These are phyloP conservation scores for Solanum pennellii DNA, from an alignment of 257 asterid genomes.

Conservation along the genomic window DNA sequence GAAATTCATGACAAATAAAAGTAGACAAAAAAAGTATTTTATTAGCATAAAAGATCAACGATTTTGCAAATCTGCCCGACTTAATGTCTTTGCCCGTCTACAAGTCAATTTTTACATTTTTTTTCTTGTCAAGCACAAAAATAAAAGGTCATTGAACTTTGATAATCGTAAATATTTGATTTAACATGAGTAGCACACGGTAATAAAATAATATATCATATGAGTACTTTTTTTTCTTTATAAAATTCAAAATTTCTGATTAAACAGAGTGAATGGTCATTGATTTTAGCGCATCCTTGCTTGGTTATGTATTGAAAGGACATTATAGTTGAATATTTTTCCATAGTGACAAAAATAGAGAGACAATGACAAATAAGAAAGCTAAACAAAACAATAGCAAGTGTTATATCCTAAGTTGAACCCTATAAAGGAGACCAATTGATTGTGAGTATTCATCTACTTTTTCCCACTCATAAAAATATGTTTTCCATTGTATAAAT, in stretches of 20 bases:
- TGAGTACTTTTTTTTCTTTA: accelerated
- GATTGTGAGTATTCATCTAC: constrained; percentile 11
- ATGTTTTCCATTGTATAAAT: background rate
- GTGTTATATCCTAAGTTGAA: constrained; percentile 9
- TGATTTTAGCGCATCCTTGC: background rate
- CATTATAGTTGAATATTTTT: background rate
- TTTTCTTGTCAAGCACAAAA: background rate
- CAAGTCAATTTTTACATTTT: background rate
- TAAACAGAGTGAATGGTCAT: background rate
- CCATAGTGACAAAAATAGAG: background rate
- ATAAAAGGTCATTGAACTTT: background rate
- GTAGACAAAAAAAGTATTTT: accelerated
- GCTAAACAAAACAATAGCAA: constrained; percentile 4
- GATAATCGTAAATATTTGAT: background rate
- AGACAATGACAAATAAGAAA: background rate
- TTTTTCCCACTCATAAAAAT: background rate
- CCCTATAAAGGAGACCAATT: constrained; percentile 27
- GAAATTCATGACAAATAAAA: too few relatives aligned
- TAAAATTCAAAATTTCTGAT: background rate
- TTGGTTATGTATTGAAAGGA: background rate
- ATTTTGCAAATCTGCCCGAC: background rate
- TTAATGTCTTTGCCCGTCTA: background rate
- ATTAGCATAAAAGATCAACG: background rate
- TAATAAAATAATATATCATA: background rate
- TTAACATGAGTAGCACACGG: background rate